phyloP scores from a whole-genome alignment of 176 grass and related monocot species.

The Musa troglodytarum region DNA sequence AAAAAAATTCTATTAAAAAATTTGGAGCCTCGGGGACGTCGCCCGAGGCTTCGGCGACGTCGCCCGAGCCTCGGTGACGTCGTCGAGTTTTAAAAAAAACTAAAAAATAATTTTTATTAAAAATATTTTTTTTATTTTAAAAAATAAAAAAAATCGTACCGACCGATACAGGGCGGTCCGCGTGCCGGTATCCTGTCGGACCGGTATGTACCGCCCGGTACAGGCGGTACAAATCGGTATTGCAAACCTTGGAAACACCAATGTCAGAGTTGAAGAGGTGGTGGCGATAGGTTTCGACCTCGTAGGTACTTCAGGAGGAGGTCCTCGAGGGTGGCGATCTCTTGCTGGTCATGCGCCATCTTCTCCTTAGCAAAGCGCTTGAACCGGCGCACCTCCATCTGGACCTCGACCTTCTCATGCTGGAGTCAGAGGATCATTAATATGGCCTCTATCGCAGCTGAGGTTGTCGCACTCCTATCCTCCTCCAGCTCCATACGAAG shows the following conservation, averaged over 20 bases:
- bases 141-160: too few relatives aligned
- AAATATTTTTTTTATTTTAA: too few relatives aligned
- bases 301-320: constrained; percentile 14
- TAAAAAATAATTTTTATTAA: too few relatives aligned
- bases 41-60: too few relatives aligned
- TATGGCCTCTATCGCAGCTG: constrained; percentile 60
- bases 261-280: constrained; percentile 28
- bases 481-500: constrained; percentile 58
- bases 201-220: too few relatives aligned
- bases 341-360: constrained; percentile 41
- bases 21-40: too few relatives aligned
- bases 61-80: too few relatives aligned
- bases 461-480: constrained; percentile 43
- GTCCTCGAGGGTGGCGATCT: constrained; percentile 36
- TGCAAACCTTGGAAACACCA: background rate
- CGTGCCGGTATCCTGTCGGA: too few relatives aligned
- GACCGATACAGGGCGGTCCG: too few relatives aligned
- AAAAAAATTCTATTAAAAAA: too few relatives aligned
- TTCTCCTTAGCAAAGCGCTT: constrained; percentile 52
- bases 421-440: constrained; percentile 78
- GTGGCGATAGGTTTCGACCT: constrained; percentile 40
- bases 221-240: too few relatives aligned
- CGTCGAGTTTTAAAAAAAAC: too few relatives aligned
- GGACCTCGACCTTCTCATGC: constrained; percentile 53
- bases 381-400: constrained; percentile 64